A percentile compares a stretch with the other conserved stretches of the same genome.
Evolutionary conservation across 1,139 yeast species (phyloP).

Genomic region (Protomyces lactucae-debilis): DNA sequence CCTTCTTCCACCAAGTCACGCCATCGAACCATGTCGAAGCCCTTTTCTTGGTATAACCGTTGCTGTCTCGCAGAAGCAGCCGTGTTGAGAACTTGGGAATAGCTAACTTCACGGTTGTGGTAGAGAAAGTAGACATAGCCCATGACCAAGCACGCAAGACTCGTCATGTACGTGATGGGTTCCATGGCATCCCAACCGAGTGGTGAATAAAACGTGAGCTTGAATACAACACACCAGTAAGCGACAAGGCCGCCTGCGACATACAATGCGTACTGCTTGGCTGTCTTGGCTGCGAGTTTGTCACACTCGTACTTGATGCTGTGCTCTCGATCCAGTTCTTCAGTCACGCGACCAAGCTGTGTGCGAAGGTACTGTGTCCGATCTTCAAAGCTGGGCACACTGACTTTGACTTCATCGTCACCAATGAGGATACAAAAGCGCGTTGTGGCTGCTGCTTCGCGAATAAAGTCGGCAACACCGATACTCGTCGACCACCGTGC

Average conservation of each 20-base stretch:
- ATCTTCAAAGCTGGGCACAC: conserved; percentile 26
- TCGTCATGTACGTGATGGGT: conserved; percentile 21
- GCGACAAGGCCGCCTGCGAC: conserved; percentile 17
- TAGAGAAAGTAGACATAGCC: conserved; percentile 25
- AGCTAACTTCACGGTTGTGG: conserved; percentile 21
- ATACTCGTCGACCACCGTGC: conserved; percentile 10
- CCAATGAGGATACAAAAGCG: conserved; percentile 10
- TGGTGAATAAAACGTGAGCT: conserved; percentile 20
- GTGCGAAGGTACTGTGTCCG: conserved; percentile 21
- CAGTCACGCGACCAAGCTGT: conserved; percentile 13
- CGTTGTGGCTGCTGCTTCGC: conserved; percentile 19
- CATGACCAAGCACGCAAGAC: conserved; percentile 12
- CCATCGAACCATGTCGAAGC: conserved; percentile 19
- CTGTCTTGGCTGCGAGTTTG: conserved; percentile 9
- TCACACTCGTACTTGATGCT: conserved; percentile 26
- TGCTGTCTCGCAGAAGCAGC: conserved; percentile 23
- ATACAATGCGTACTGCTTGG: conserved; percentile 5
- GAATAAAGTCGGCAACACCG: conserved; percentile 17
- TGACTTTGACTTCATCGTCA: neutral
- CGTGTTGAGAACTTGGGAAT: conserved; percentile 13
- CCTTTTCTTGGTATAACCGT: conserved; percentile 12
- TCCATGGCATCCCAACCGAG: conserved; percentile 27
- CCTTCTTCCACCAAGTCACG: conserved; percentile 22
- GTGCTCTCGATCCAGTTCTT: conserved; percentile 5
- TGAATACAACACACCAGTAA: conserved; percentile 16